Evolutionary conservation across 306 rosid genomes (phyloP), one percentile per base, ranked within the genome.

Genomic region (Cucurbita maxima): DNA sequence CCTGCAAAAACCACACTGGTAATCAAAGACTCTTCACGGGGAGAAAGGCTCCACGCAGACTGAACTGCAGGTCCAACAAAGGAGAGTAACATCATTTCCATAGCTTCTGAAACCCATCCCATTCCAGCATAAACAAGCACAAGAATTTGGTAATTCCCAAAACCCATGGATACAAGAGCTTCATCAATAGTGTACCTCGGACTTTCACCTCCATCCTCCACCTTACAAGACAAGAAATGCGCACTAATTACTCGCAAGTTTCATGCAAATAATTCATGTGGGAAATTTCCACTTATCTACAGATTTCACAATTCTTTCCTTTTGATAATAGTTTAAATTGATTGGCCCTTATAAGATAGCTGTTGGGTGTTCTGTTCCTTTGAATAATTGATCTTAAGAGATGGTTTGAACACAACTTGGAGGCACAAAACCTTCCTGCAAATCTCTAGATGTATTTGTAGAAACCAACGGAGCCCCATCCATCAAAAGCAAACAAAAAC

Each of bases 31-130:
- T 94, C 92, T 77, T 94, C 79, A 58, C 78, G 86, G 72, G 99
- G 43, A 61, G 99, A 89, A 83, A 94, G 91, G 78, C 12, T 79
- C 97, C 96, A 91, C n/a, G 82, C 83, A 62, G 97, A 84, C 77
- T 84, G 88, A 78, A 91, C 92, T 9, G 99, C 99, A 8, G 99
- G 97, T 64, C 99, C 99, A 5, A 94, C 88, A 80, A 94, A 89
- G 30, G 96, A 94, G 41, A 94, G 97, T 22, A 94, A 67, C 99
- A 94, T 94, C 99, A 94, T 85, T 86, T 94, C 99, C 99, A 94
- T 94, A 41, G 97, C 99, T 83, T 94, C 99, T 60, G 99, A 89
- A 71, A 88, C 43, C 97, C 99, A 94, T 64, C 95, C 97, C 85
- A 91, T 78, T 73, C 99, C 99, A 4, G 99, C 99, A 76, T 94